A percentile compares a stretch with the other conserved stretches of the same genome.
These are phyloP conservation scores for Mycena rebaudengoi DNA, from an alignment of 768 basidiomycete species.

Conservation along the genomic window DNA sequence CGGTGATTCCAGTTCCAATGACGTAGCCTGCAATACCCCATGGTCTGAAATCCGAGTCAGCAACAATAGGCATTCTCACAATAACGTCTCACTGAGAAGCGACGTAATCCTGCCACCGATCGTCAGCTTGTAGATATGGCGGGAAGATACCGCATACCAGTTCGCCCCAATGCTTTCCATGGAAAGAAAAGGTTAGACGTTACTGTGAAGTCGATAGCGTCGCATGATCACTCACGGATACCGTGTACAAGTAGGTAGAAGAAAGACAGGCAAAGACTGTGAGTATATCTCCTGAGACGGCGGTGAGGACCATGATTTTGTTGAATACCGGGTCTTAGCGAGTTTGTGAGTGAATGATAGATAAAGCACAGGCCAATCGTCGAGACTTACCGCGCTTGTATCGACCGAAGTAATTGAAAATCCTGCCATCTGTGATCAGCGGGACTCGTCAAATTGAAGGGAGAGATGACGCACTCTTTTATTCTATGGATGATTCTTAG, in stretches of 20 bases:
- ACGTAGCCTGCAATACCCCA: constrained; percentile 4
- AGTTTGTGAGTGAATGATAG: no score
- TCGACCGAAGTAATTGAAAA: not conserved
- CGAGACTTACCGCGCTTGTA: no score
- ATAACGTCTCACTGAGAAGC: not conserved
- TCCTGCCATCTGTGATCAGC: not conserved
- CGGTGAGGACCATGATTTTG: not conserved
- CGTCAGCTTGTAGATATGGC: no score
- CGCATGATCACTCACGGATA: not conserved
- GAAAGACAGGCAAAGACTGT: constrained; percentile 1
- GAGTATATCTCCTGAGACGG: not conserved
- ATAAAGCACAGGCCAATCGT: no score
- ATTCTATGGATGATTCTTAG: no score
- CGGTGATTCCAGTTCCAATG: not conserved
- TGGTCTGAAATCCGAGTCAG: not conserved
- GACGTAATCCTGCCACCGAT: no score
- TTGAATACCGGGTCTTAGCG: no score
- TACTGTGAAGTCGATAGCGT: no score
- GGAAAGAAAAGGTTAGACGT: not conserved
- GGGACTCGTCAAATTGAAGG: not conserved
- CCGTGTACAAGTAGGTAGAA: constrained; percentile 3
- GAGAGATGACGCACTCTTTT: not conserved
- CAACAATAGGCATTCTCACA: not conserved
- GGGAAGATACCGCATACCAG: not conserved
- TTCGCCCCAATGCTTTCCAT: not conserved